phyloP scores from a whole-genome alignment of 768 basidiomycete species.

The Leccinum aurantiacum region DNA sequence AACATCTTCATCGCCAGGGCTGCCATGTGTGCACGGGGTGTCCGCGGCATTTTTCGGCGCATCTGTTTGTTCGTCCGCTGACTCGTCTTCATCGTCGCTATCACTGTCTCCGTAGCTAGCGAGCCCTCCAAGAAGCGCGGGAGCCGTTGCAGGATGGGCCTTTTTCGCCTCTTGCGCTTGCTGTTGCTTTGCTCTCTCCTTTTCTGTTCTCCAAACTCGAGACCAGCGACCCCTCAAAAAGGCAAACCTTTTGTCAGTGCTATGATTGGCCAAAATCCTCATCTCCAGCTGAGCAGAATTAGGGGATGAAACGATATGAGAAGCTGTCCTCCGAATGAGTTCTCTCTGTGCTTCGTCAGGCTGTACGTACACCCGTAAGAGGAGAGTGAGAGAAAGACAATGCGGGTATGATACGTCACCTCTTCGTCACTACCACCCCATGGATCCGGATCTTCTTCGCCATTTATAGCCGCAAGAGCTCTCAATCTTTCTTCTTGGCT shows the following conservation, averaged over 20 bases:
- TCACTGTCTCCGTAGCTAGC: constrained; percentile 62
- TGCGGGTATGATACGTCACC: constrained; percentile 35
- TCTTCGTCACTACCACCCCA: constrained; percentile 77
- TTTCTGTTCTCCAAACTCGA: constrained; percentile 57
- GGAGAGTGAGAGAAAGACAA: not conserved
- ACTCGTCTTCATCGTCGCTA: constrained; percentile 36
- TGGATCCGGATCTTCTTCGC: constrained; percentile 40
- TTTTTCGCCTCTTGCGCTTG: constrained; percentile 26
- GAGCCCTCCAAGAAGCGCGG: constrained; percentile 48
- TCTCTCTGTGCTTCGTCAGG: constrained; percentile 58
- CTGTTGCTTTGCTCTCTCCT: constrained; percentile 43
- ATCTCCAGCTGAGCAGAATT: constrained; percentile 84
- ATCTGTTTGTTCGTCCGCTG: constrained; percentile 24
- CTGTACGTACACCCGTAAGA: constrained; percentile 34
- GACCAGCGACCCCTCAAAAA: constrained; percentile 81
- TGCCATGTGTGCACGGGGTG: not conserved
- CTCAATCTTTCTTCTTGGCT: constrained; percentile 64
- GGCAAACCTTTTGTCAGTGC: constrained; percentile 72
- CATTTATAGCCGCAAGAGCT: constrained; percentile 50
- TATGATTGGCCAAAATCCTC: constrained; percentile 86
- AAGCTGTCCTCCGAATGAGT: constrained; percentile 75
- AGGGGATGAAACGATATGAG: constrained; percentile 64
- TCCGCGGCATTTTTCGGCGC: not conserved
- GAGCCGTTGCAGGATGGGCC: constrained; percentile 4
- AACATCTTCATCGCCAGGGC: constrained; percentile 15